These are phyloP conservation scores for Tylopilus cervinicoccineus DNA, from an alignment of 768 basidiomycete species.

Conservation along the genomic window DNA sequence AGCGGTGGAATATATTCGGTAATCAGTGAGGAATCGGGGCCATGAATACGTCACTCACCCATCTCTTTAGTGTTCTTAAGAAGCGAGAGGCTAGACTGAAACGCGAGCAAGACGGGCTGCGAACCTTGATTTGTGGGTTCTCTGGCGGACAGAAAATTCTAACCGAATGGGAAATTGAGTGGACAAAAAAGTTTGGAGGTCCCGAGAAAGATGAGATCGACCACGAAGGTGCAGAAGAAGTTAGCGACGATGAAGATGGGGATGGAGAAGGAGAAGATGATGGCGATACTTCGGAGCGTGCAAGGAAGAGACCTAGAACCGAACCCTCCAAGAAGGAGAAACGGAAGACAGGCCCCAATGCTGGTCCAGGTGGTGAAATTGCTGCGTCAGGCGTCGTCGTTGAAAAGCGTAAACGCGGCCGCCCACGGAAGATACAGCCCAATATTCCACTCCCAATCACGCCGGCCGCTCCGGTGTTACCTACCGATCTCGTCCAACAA, in stretches of 20 bases:
- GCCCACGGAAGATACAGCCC: conserved; percentile 69
- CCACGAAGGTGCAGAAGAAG: conserved; percentile 36
- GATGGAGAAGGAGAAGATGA: conserved; percentile 40
- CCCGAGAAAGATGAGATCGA: conserved; percentile 73
- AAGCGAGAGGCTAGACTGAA: conserved; percentile 66
- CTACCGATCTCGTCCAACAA: conserved; percentile 15
- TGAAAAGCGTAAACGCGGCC: conserved; percentile 81
- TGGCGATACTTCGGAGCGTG: conserved; percentile 40
- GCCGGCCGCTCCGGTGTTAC: conserved; percentile 19
- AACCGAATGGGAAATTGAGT: conserved; percentile 72
- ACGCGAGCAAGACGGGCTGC: conserved; percentile 73
- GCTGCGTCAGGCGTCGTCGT: conserved; percentile 36
- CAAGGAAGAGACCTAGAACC: conserved; percentile 62
- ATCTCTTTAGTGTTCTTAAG: conserved; percentile 61
- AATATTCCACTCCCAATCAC: conserved; percentile 36
- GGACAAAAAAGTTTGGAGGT: conserved; percentile 71
- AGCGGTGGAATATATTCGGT: conserved; percentile 85
- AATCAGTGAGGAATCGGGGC: conserved; percentile 11
- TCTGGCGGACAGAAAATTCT: conserved; percentile 72
- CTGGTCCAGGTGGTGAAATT: conserved; percentile 19
- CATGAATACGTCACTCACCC: conserved; percentile 3
- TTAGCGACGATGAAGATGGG: conserved; percentile 41
- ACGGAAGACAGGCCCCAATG: conserved; percentile 31
- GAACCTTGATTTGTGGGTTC: conserved; percentile 62
- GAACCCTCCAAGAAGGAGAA: conserved; percentile 43